Base-by-base conservation (phyloP, 225 moss, liverwort and hornwort genomes). In the Asterella californica region DNA sequence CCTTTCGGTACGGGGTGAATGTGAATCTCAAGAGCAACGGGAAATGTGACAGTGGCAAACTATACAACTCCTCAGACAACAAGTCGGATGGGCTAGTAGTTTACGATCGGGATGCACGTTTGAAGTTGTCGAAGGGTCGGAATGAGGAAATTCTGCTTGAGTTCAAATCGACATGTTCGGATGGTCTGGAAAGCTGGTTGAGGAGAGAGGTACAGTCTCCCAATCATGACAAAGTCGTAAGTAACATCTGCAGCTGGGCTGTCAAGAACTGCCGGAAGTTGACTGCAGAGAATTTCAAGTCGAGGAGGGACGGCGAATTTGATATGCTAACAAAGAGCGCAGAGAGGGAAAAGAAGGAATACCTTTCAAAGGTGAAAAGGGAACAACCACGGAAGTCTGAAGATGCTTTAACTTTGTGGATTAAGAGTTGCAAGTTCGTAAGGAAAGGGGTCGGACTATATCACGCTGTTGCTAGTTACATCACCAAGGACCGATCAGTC, bases 281-380 rank as follows among this genome's bases (percentile, higher is more conserved):
- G 15, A 38, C 83, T 6, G n/a, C 14, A 17, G 63, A 25, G 17
- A 76, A 79, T 54, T 15, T 85, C 50, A 76, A 80, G 33, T 17
- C 18, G 24, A 52, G 61, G 67, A 78, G n/a, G n/a, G n/a, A n/a
- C n/a, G n/a, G n/a, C n/a, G n/a, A 25, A 0, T n/a, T n/a, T 45
- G 25, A 63, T 2, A 50, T 2, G 9, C 2, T 86, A 4, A 69
- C 80, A 57, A n/a, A 34, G 0, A 37, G 19, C 27, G 61, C 54
- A 36, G 22, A 60, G 57, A 34, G 34, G 59, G 66, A 70, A 72
- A 52, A 77, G 45, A 2, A 0, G 27, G 50, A 71, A 21, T 78
- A 77, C 65, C 6, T 83, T 34, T 11, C 11, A 10, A 66, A 37
- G 22, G 37, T 45, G n/a, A 77, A 46, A 53, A 24, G 19, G n/a